Evolutionary conservation across 1,284 basidiomycete species (phyloP), one percentile per base, ranked within the genome.

Genomic region (Kwoniella shivajii): DNA sequence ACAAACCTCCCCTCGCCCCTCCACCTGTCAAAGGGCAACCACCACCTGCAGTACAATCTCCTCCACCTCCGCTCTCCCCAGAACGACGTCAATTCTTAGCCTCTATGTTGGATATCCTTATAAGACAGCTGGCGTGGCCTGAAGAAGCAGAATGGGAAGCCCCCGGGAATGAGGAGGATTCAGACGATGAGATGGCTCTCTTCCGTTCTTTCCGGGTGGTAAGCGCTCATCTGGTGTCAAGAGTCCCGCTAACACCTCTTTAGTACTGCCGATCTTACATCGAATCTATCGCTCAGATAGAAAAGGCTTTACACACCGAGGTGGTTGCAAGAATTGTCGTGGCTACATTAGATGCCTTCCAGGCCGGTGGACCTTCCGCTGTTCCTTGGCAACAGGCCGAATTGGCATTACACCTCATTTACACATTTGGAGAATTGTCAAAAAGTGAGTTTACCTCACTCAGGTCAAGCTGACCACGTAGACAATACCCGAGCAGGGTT

Each of bases 321-420:
- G 67, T 78, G n/a, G 77, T 78, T 10, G 74, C 76, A 6, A 70
- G 69, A 47, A 74, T 77, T 38, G 74, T 78, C 24, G 65, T 71
- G 22, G 64, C 62, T 29, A 77, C 73, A 0, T 67, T 77, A 4
- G 71, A 76, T 50, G 56, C 68, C 1, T 63, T 74, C 22, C 63
- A 69, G 43, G 42, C 64, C 6, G 64, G 65, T n/a, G 78, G 78
- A 5, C 59, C 67, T 0, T 59, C 65, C 0, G 69, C 68, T 64
- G 69, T 96, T 20, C 84, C 88, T 48, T 99, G 97, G 97, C 88
- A 94, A 71, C 89, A 96, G 68, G 90, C 90, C 1, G 96, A 99
- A 75, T 82, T 99, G 20, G 92, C 91, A 0, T 80, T 97, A 16
- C 92, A 92, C 74, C 84, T 98, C 27, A 86, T 97, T 1, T 97